These are phyloP conservation scores for Phytophthora foliorum DNA, from an alignment of 352 stramenopile species.

Conservation along the genomic window DNA sequence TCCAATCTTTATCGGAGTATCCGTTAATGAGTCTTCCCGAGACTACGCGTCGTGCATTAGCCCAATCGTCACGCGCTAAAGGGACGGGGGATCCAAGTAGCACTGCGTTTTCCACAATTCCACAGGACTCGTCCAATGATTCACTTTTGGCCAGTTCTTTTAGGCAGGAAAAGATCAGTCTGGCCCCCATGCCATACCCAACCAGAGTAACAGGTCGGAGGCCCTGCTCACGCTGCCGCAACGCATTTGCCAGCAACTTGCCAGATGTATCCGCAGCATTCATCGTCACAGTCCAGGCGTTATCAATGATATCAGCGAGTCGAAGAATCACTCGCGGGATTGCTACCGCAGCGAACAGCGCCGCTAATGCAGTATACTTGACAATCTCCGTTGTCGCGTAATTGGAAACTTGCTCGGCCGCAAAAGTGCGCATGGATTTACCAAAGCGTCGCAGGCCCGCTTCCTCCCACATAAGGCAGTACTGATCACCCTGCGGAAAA, in stretches of 20 bases:
- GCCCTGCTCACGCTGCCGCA: conserved; percentile 74
- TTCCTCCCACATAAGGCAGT: conserved; percentile 86
- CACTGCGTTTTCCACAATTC: conserved; percentile 91
- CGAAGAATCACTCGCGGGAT: conserved; percentile 79
- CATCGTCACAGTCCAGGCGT: conserved; percentile 88
- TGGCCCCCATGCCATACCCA: conserved; percentile 91
- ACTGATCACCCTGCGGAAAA: conserved; percentile 85
- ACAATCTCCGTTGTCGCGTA: conserved; percentile 83
- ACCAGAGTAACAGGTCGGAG: conserved; percentile 90
- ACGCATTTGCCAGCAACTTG: conserved; percentile 75
- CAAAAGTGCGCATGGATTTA: conserved; percentile 86
- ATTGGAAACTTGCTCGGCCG: conserved; percentile 66
- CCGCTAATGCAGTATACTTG: conserved; percentile 77
- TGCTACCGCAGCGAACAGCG: conserved; percentile 79
- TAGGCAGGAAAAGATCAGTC: conserved; percentile 91
- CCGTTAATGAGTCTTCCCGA: conserved; percentile 92
- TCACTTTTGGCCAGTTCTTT: conserved; percentile 82
- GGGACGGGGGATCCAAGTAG: conserved; percentile 87
- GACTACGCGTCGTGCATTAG: conserved; percentile 72
- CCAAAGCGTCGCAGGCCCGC: conserved; percentile 74
- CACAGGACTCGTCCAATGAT: conserved; percentile 62
- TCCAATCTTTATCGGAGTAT: conserved; percentile 92
- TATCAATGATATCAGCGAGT: conserved; percentile 85
- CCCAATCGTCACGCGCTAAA: conserved; percentile 70
- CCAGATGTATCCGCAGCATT: conserved; percentile 76